Evolutionary conservation across 2,329 filamentous ascomycete genomes (phyloP).

Genomic region (Cladosporium sp.): DNA sequence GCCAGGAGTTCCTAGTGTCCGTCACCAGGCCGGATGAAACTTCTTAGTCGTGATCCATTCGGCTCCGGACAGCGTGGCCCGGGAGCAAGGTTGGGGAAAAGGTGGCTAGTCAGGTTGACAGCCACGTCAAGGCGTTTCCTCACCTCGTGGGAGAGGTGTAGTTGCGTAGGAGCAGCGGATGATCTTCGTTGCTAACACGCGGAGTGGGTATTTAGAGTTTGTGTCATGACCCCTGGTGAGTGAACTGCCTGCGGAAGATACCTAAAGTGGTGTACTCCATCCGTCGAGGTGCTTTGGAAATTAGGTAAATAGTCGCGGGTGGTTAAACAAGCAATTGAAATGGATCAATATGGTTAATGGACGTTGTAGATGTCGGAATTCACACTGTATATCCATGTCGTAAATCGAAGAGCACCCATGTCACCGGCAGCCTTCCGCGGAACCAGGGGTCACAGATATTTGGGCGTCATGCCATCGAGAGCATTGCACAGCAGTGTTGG

Average conservation of each 20-base stretch:
- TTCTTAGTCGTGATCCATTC: background rate
- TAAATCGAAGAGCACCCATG: background rate
- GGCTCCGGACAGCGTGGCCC: background rate
- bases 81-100: background rate
- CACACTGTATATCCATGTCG: background rate
- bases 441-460: background rate
- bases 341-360: background rate
- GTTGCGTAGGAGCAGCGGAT: background rate
- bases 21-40: conserved; percentile 8
- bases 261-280: background rate
- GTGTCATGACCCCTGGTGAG: background rate
- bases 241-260: background rate
- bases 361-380: background rate
- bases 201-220: conserved; percentile 3
- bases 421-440: background rate
- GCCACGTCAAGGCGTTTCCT: background rate
- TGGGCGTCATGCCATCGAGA: background rate
- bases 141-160: background rate
- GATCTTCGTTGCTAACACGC: background rate
- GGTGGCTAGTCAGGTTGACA: background rate
- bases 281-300: background rate
- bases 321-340: background rate
- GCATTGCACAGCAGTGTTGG: background rate
- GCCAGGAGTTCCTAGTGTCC: conserved; percentile 7
- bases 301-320: background rate